These are phyloP conservation scores for Debaryomyces singareniensis DNA, from an alignment of 1,139 yeast species.

Conservation along the genomic window DNA sequence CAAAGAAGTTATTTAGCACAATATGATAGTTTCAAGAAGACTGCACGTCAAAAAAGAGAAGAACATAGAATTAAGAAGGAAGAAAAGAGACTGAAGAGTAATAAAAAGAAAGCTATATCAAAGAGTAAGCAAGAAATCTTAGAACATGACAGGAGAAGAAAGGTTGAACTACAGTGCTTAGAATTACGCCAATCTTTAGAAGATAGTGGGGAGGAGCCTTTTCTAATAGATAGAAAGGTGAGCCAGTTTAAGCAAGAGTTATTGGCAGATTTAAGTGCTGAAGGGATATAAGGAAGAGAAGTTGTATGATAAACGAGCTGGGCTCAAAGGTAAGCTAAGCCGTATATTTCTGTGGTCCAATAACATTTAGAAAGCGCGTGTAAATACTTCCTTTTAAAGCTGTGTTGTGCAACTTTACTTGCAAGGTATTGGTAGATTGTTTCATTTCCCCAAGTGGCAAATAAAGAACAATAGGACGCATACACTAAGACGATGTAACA, in stretches of 20 bases:
- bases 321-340: too few species aligned
- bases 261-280: too few species aligned
- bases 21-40: constrained; percentile 10
- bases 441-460: too few species aligned
- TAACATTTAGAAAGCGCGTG: too few species aligned
- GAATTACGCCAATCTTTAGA: constrained; percentile 53
- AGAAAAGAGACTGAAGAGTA: constrained; percentile 9
- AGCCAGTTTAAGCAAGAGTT: constrained; percentile 18
- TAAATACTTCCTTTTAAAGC: too few species aligned
- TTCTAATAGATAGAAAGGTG: constrained; percentile 18
- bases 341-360: too few species aligned
- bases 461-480: too few species aligned
- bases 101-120: constrained; percentile 4
- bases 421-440: too few species aligned
- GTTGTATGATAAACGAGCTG: too few species aligned
- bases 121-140: constrained; percentile 21
- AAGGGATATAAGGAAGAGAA: too few species aligned
- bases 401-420: too few species aligned
- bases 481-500: too few species aligned
- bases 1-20: constrained; percentile 40
- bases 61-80: constrained; percentile 10
- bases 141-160: constrained; percentile 43
- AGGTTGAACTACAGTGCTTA: constrained; percentile 48
- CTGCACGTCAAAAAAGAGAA: constrained; percentile 24
- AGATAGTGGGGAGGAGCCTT: constrained; percentile 34